A percentile compares a stretch with the other conserved stretches of the same genome.
Evolutionary conservation across 78 protist genomes (phyloP).

Genomic region (Pigoraptor vietnamica): DNA sequence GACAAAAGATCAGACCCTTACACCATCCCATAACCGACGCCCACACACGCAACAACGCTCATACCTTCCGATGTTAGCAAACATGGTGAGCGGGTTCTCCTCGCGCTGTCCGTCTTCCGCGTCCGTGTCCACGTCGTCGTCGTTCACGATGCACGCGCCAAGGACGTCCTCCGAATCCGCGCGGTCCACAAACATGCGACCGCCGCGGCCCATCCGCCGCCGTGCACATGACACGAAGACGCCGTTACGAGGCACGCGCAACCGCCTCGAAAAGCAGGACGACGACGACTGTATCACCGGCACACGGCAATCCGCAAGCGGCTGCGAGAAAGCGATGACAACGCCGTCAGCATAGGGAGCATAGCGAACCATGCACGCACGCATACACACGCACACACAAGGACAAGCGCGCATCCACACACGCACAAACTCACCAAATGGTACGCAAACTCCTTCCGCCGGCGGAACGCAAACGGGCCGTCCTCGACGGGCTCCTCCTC

Average conservation of each 20-base stretch:
- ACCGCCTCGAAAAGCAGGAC: not conserved
- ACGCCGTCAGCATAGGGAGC: no score
- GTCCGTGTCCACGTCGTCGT: not conserved
- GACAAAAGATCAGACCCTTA: not conserved
- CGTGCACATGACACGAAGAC: not conserved
- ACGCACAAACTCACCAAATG: not conserved
- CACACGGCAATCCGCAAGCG: not conserved
- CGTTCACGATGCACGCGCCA: not conserved
- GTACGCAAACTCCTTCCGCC: not conserved
- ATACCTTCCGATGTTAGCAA: not conserved
- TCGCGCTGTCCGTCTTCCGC: not conserved
- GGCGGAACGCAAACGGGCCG: not conserved
- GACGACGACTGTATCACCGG: not conserved
- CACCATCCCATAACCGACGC: not conserved
- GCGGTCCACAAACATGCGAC: not conserved
- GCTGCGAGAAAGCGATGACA: no score
- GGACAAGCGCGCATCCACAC: not conserved
- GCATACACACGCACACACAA: no score
- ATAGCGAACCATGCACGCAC: no score
- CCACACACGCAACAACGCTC: no score
- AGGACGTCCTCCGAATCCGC: not conserved
- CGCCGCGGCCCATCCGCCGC: not conserved
- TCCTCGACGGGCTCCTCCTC: not conserved
- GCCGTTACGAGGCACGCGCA: not conserved
- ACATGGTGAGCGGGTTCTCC: not conserved